These are phyloP conservation scores for Saccharum hybrid DNA, from an alignment of 202 grass and related monocot genomes.

Conservation along the genomic window DNA sequence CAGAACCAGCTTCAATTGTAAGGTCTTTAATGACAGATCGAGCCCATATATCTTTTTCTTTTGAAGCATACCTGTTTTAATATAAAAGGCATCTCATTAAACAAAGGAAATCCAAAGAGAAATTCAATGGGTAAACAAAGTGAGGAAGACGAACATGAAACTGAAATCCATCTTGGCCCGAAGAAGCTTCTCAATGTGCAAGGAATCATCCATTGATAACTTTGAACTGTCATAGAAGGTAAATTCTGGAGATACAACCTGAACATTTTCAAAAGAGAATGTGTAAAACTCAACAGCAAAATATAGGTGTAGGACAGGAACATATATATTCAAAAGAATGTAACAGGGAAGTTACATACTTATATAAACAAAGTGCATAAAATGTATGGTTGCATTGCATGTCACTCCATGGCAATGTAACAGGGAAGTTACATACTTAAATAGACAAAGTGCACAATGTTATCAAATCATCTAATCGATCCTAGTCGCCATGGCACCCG, in stretches of 20 bases:
- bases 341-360: conserved; percentile 10
- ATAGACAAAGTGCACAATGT: neutral
- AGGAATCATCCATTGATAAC: conserved; percentile 85
- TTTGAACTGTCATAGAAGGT: conserved; percentile 95
- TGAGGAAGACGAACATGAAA: conserved; percentile 79
- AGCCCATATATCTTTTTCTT: conserved; percentile 93
- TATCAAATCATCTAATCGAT: neutral
- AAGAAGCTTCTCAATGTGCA: conserved; percentile 94
- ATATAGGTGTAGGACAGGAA: conserved; percentile 2
- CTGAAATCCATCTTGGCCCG: conserved; percentile 94
- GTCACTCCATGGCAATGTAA: neutral
- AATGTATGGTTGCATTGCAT: neutral
- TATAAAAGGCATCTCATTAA: conserved; percentile 32
- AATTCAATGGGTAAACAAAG: conserved; percentile 33
- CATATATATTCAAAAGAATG: conserved; percentile 29
- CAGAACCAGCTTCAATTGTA: conserved; percentile 86
- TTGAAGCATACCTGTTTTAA: conserved; percentile 94
- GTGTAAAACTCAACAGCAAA: conserved; percentile 34
- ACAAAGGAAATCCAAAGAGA: conserved; percentile 26
- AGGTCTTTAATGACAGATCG: conserved; percentile 85
- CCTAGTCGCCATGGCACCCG: neutral
- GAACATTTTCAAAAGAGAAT: conserved; percentile 46
- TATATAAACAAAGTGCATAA: conserved; percentile 10
- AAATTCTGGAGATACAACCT: conserved; percentile 95
- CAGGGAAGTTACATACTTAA: neutral